Conservation (phyloP, 148 eudicot genomes). For the Gaultheria prostrata region DNA sequence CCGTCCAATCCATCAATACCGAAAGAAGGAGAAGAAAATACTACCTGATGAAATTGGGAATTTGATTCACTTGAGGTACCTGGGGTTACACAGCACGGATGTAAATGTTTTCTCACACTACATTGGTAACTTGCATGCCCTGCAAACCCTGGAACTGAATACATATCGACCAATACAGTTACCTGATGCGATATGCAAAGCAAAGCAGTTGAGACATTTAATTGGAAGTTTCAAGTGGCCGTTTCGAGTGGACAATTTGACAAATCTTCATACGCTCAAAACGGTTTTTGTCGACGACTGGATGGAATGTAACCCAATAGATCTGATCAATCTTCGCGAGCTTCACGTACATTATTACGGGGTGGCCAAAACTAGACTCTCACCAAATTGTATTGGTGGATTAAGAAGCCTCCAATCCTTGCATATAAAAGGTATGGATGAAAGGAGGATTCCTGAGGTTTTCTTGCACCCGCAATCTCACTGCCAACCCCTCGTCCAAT, state of each 20-base stretch:
- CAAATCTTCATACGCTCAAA: background rate
- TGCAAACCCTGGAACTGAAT: background rate
- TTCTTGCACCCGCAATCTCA: background rate
- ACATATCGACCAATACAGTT: background rate
- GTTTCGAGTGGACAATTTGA: background rate
- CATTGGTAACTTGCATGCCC: background rate
- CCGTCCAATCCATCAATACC: fast-evolving
- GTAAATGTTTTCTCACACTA: background rate
- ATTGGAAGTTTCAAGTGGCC: background rate
- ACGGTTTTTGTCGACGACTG: background rate
- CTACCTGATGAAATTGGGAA: background rate
- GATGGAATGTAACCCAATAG: background rate
- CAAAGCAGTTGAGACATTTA: background rate
- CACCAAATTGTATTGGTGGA: background rate
- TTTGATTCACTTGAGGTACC: background rate
- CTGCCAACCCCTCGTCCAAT: background rate
- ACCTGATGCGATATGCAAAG: background rate
- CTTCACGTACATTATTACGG: background rate
- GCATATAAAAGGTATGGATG: background rate
- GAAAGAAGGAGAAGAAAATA: background rate
- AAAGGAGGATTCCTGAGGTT: background rate
- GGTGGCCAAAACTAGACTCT: background rate
- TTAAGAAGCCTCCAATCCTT: background rate
- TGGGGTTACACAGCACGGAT: background rate
- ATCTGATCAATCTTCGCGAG: background rate